Evolutionary conservation across 2,329 filamentous ascomycete species (phyloP), one percentile per base, ranked within the genome.

Genomic region (Hyphodiscus sp.): DNA sequence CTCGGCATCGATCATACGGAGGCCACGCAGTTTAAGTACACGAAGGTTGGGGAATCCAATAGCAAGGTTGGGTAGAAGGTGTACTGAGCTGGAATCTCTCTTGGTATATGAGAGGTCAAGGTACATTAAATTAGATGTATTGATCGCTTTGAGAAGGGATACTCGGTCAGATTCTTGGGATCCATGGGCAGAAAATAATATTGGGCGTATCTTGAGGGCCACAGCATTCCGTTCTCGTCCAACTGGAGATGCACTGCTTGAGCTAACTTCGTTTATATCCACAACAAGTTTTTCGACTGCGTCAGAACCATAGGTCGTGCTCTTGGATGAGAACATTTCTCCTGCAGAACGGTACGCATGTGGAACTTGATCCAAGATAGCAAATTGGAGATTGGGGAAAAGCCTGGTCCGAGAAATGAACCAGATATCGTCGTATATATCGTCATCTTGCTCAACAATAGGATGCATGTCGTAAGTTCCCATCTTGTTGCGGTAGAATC

Each of bases 21-120:
- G 71, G 1, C 72, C 69, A 46, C 71, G 68, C 0, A 75, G 66
- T 59, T 81, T 83, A 23, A 85, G 64, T 2, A 83, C 68, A 2
- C 76, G 74, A 9, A 85, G 69, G 45, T 70, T 67, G 2, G 47
- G 51, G 19, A 54, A 45, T 8, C 23, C 23, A 26, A 26, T 26
- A 4, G 43, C 44, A 13, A 45, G 20, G 9, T 13, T 1, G 74
- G 73, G 38, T 81, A 65, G 53, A 1, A 76, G 33, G 10, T 26
- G 29, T 26, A 19, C 15, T 41, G 38, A 57, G 8, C 43, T 47
- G 29, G 20, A 38, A 16, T 20, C 30, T 43, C 29, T 43, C 10
- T 15, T 41, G 11, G 55, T 63, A 20, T 51, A 48, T 3, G 60
- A 62, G 4, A 61, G 48, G 20, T 64, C 61, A 1, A 64, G 53